A percentile compares a stretch with the other conserved stretches of the same genome.
These are phyloP conservation scores for Triangularia setosa DNA, from an alignment of 2,329 filamentous ascomycete genomes.

Conservation along the genomic window DNA sequence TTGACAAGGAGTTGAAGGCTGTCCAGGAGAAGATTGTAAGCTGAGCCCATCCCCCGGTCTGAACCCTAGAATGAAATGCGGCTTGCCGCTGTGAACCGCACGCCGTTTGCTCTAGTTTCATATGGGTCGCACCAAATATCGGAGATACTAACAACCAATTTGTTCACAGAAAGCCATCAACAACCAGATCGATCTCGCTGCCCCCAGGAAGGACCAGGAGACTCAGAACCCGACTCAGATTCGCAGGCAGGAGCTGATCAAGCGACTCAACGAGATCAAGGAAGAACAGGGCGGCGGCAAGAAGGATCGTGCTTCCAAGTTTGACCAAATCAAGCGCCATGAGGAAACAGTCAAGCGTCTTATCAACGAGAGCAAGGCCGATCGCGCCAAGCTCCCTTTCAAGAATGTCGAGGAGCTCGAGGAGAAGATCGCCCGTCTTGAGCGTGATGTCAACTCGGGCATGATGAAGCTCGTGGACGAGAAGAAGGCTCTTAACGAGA, in stretches of 20 bases:
- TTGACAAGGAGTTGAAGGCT: constrained; percentile 81
- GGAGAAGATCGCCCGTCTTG: constrained; percentile 71
- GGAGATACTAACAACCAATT: not conserved
- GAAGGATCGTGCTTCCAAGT: constrained; percentile 68
- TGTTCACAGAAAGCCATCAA: constrained; percentile 75
- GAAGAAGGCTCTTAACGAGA: constrained; percentile 84
- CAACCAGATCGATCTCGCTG: constrained; percentile 79
- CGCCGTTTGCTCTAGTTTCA: not conserved
- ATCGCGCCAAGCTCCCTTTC: constrained; percentile 75
- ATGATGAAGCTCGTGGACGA: constrained; percentile 96
- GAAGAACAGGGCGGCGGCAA: constrained; percentile 86
- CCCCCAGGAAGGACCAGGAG: constrained; percentile 70
- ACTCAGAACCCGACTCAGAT: constrained; percentile 76
- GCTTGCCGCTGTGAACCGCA: not conserved
- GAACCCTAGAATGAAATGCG: not conserved
- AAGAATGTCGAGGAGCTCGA: constrained; percentile 88
- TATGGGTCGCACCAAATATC: not conserved
- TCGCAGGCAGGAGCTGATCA: constrained; percentile 79
- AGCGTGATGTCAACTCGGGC: constrained; percentile 81
- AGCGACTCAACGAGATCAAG: constrained; percentile 78
- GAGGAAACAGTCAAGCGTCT: constrained; percentile 85
- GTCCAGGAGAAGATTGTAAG: constrained; percentile 54
- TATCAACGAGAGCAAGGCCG: constrained; percentile 81
- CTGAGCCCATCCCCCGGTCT: not conserved
- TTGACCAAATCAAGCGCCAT: constrained; percentile 88